These are phyloP conservation scores for Amanita inopinata DNA, from an alignment of 768 basidiomycete species.

Conservation along the genomic window DNA sequence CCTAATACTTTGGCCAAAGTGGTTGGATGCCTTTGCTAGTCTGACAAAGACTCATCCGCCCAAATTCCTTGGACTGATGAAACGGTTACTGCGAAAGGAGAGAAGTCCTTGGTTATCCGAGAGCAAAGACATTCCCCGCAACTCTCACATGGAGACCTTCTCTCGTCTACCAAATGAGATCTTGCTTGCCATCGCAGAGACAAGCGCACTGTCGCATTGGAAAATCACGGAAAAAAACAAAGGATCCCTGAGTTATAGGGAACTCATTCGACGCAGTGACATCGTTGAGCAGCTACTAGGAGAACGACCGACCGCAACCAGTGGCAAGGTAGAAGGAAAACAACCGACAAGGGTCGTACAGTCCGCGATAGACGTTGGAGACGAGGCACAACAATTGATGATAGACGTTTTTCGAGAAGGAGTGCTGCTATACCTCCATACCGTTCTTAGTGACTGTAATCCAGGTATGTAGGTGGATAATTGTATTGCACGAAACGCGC, in stretches of 20 bases:
- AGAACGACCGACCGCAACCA: constrained; percentile 26
- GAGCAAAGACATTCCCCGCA: constrained; percentile 24
- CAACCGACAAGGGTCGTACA: constrained; percentile 21
- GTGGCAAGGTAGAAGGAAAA: constrained; percentile 23
- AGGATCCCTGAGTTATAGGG: constrained; percentile 61
- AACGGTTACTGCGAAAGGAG: constrained; percentile 48
- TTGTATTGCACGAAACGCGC: not conserved
- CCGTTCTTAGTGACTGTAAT: constrained; percentile 55
- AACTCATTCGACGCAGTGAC: constrained; percentile 66
- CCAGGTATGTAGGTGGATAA: constrained; percentile 41
- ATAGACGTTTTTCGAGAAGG: constrained; percentile 56
- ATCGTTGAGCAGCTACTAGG: constrained; percentile 59
- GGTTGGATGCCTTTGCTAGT: constrained; percentile 70
- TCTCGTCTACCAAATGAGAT: constrained; percentile 77
- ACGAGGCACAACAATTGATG: constrained; percentile 40
- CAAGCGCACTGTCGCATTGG: constrained; percentile 67
- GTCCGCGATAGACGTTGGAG: constrained; percentile 21
- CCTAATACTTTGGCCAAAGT: constrained; percentile 41
- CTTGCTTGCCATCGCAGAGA: constrained; percentile 66
- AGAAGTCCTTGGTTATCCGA: constrained; percentile 35
- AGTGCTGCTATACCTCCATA: constrained; percentile 59
- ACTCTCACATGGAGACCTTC: constrained; percentile 55
- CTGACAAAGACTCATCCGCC: constrained; percentile 52
- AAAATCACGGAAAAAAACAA: constrained; percentile 54
- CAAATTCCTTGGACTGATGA: constrained; percentile 56